phyloP scores from a whole-genome alignment of 139 green algal species.

The Coelastrella sp. region DNA sequence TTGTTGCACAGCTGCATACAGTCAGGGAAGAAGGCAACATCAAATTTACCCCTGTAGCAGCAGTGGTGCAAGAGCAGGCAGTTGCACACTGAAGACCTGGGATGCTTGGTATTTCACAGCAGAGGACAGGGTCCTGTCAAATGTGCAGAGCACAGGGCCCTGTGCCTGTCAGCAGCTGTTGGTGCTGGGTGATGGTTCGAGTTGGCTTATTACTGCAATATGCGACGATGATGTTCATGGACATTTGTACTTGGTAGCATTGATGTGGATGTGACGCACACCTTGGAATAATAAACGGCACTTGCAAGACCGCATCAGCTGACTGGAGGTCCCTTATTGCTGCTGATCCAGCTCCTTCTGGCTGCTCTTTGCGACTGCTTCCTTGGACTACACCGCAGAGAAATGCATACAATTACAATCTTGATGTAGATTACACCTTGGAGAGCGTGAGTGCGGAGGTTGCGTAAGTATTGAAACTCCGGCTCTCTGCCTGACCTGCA shows the following conservation, averaged over 20 bases:
- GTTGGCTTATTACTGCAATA: too few species aligned
- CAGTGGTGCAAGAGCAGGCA: not conserved
- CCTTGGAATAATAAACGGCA: conserved; percentile 27
- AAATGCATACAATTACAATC: not conserved
- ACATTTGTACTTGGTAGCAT: not conserved
- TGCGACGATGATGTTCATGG: not conserved
- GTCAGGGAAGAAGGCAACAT: conserved; percentile 22
- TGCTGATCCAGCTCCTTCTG: conserved; percentile 10
- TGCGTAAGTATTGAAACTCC: not conserved
- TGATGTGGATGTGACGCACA: not conserved
- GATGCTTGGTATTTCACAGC: not conserved
- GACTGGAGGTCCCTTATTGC: conserved; percentile 7
- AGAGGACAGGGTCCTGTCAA: not conserved
- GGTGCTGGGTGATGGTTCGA: not conserved
- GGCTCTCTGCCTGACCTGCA: not conserved
- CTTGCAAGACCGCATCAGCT: conserved; percentile 28
- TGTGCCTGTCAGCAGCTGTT: not conserved
- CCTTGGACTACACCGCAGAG: not conserved
- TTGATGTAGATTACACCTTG: not conserved
- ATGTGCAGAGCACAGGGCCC: not conserved
- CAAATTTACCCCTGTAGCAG: conserved; percentile 39
- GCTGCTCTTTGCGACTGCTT: not conserved
- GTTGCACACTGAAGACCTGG: not conserved
- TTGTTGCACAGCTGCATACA: conserved; percentile 34
- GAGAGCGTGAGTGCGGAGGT: not conserved